Evolutionary conservation across 768 basidiomycete genomes (phyloP), one percentile per base, ranked within the genome.

Genomic region (Candolleomyces eurysporus): DNA sequence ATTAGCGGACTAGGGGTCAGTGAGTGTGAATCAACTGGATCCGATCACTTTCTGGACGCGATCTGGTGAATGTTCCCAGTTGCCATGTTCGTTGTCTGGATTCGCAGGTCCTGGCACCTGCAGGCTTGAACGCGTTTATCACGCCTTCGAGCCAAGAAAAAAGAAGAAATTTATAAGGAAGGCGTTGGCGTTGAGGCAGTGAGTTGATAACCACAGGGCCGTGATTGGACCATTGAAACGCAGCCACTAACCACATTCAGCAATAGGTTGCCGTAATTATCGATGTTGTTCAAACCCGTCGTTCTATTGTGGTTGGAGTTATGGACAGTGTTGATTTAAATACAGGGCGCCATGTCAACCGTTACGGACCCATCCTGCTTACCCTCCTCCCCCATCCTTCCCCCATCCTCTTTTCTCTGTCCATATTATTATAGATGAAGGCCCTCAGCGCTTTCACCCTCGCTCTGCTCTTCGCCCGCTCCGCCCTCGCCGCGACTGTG

Each of bases 401-500:
- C 50, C 46, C 31, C 13, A 42, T 32, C 32, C 52, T 17, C n/a
- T 32, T 16, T 16, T 32, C 32, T 54, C 32, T 14, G 6, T 14
- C 32, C 48, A n/a, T 21, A 10, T 22, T 39, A 19, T 17, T 9
- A 31, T 30, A 26, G 19, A 60, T 60, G 59, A 60, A 54, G 43
- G 14, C 42, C 13, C 22, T 60, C 52, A 30, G 42, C 30, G 40
- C 22, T 53, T 43, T 60, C 6, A 39, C 52, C 14, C 30, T 60
- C 26, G 59, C 52, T 45, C n/a, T 60, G 10, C 50, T 54, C 31
- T 45, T 43, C 16, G 59, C 52, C 21, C 26, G 40, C 22, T 60
- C 51, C 45, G 52, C 50, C 13, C 9, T 54, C 11, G 49, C 26
- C n/a, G 49, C 58, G 31, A 52, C 52, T 45, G 59, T 60, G 50